Conservation (phyloP, 768 basidiomycete genomes). For the Tubosaeta sp. region DNA sequence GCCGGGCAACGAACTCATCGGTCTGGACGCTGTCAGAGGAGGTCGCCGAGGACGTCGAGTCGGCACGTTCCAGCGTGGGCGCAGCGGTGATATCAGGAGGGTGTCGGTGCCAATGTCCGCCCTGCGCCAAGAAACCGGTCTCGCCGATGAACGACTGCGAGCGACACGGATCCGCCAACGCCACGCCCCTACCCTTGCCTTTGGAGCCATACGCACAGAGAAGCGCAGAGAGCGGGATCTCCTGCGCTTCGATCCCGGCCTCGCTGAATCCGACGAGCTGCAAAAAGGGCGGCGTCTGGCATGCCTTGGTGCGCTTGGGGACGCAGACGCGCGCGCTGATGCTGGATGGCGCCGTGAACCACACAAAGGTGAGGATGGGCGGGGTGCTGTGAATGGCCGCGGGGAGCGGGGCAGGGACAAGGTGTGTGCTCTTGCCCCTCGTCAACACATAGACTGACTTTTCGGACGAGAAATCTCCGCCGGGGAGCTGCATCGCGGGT, state of each 20-base stretch:
- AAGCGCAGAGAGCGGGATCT: constrained; percentile 53
- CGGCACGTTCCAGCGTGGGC: constrained; percentile 39
- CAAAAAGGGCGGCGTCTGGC: constrained; percentile 40
- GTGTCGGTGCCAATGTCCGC: constrained; percentile 46
- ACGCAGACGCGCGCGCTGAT: constrained; percentile 51
- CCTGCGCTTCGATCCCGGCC: constrained; percentile 71
- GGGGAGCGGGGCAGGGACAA: constrained; percentile 66
- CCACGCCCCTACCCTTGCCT: constrained; percentile 47
- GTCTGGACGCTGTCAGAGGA: constrained; percentile 53
- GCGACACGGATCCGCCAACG: constrained; percentile 41
- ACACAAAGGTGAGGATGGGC: constrained; percentile 53
- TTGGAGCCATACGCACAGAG: constrained; percentile 11
- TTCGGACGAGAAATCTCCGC: constrained; percentile 21
- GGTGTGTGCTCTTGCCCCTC: constrained; percentile 62
- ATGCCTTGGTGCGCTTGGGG: constrained; percentile 10
- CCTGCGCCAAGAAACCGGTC: constrained; percentile 41
- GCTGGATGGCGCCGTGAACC: constrained; percentile 55
- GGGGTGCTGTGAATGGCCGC: constrained; percentile 40
- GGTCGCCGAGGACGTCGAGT: constrained; percentile 39
- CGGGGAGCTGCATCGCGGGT: constrained; percentile 17
- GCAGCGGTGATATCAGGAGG: constrained; percentile 5
- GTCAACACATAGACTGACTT: constrained; percentile 61
- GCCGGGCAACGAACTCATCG: constrained; percentile 42
- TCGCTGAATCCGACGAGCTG: constrained; percentile 70
- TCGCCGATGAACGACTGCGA: constrained; percentile 65